Evolutionary conservation across 164 flowering plant genomes (phyloP), one percentile per base, ranked within the genome.

Genomic region (Euptelea pleiosperma): DNA sequence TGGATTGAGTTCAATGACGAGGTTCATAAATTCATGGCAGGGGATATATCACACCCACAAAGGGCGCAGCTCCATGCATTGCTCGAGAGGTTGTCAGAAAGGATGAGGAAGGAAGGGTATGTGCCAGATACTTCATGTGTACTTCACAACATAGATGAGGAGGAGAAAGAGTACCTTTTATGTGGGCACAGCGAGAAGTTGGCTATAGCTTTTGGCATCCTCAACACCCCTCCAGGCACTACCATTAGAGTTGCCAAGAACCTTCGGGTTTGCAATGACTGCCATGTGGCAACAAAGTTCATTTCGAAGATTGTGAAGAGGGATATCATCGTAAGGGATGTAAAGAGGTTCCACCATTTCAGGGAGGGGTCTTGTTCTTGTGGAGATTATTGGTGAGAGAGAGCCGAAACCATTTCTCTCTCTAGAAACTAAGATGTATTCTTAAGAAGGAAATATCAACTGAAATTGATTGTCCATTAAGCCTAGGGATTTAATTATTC

Each of bases 141-240:
- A 30, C 94, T 86, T 66, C 96, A 89, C 67, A 75, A 89, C 63
- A 73, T 89, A 1, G 72, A 74, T 18, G 86, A 86, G 58, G 84
- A 79, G 26, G 87, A 86, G 60, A 89, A 89, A 54, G 91, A 89
- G 57, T 72, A 58, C 50, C 48, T 89, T 35, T 69, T 89, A 8
- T 84, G 91, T 62, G 87, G 86, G 35, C 96, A 89, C 57, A 89
- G 94, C 47, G 91, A 89, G 75, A 79, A 78, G 63, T 61, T 89
- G 61, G 91, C 96, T 2, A 80, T 89, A 34, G 94, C 94, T 28
- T 89, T 84, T 56, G 94, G 91, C 6, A 78, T 89, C 34, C 77
- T 89, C 24, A 89, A 86, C 53, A 82, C 75, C 2, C 76, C 84
- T 35, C 87, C 87, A 4, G 91, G 91, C 2, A 71, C 82, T 5